Conservation (phyloP, 345 rosid genomes). For the Euphorbia lathyris region DNA sequence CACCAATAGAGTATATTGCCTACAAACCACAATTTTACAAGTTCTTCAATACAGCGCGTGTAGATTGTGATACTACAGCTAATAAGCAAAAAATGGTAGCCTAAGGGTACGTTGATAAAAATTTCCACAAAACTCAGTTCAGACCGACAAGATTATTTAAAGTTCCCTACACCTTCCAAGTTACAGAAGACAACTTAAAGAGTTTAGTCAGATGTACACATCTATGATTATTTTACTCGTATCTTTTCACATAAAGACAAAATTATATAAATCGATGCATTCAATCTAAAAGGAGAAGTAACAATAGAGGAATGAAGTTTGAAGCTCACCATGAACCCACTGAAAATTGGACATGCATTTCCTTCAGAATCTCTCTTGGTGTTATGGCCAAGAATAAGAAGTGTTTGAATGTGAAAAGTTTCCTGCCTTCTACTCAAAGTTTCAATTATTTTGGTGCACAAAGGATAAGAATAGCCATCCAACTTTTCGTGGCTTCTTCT, state of each 20-base stretch:
- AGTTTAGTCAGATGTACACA: background rate
- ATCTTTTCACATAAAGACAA: slow-evolving; percentile 11
- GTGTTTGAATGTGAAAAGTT: slow-evolving; percentile 58
- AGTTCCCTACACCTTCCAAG: background rate
- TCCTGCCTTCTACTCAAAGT: slow-evolving; percentile 59
- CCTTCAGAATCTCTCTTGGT: slow-evolving; percentile 63
- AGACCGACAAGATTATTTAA: background rate
- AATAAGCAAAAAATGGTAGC: background rate
- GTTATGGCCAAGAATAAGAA: slow-evolving; percentile 69
- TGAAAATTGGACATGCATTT: slow-evolving; percentile 59
- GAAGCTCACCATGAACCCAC: slow-evolving; percentile 65
- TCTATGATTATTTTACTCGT: background rate
- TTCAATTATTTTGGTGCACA: slow-evolving; percentile 69
- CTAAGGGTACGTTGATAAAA: background rate
- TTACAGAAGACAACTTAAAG: background rate
- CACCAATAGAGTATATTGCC: background rate
- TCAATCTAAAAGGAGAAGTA: background rate
- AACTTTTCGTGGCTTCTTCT: slow-evolving; percentile 22
- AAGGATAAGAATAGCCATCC: slow-evolving; percentile 61
- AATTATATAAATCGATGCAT: background rate
- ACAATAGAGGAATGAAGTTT: background rate
- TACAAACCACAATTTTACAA: background rate
- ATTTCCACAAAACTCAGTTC: background rate
- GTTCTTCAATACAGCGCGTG: background rate
- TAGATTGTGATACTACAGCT: background rate